Evolutionary conservation across 2,329 filamentous ascomycete genomes (phyloP).

Genomic region (Colletotrichum nymphaeae): DNA sequence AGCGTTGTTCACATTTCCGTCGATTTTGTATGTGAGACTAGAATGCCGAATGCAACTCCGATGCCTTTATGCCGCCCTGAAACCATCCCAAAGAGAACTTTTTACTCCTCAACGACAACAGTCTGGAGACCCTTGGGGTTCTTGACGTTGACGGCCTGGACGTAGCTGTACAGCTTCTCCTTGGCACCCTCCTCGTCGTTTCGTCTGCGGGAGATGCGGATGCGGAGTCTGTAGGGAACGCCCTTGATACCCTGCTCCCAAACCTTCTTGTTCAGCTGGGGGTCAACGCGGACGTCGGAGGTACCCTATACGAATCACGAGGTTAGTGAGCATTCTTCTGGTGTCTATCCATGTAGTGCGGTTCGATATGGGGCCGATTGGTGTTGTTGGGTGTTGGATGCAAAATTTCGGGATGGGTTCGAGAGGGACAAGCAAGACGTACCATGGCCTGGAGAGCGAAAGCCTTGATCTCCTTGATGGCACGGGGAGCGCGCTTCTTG

Average conservation of each 20-base stretch:
- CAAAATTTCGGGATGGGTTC: background rate
- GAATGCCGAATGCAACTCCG: constrained; percentile 59
- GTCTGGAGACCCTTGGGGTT: constrained; percentile 98
- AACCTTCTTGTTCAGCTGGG: constrained; percentile 99
- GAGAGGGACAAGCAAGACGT: constrained; percentile 56
- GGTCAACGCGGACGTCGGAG: constrained; percentile 96
- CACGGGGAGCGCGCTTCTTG: constrained; percentile 99
- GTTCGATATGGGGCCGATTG: background rate
- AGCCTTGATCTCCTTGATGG: constrained; percentile 99
- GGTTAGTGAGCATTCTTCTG: constrained; percentile 37
- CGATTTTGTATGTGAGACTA: constrained; percentile 43
- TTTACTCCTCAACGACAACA: constrained; percentile 83
- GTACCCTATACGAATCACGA: constrained; percentile 76
- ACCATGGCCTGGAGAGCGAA: constrained; percentile 98
- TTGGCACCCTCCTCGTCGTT: constrained; percentile 99
- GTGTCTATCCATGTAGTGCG: background rate
- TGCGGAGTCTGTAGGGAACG: constrained; percentile 94
- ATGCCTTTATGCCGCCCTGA: constrained; percentile 55
- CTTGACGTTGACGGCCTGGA: constrained; percentile 99
- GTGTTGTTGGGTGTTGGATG: background rate
- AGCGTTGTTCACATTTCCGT: constrained; percentile 39
- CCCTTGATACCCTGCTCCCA: constrained; percentile 99
- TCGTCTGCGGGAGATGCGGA: constrained; percentile 99
- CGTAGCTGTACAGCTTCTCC: constrained; percentile 99
- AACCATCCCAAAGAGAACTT: constrained; percentile 53